A percentile compares a stretch with the other conserved stretches of the same genome.
These are phyloP conservation scores for Acacia crassicarpa DNA, from an alignment of 306 rosid genomes.

Conservation along the genomic window DNA sequence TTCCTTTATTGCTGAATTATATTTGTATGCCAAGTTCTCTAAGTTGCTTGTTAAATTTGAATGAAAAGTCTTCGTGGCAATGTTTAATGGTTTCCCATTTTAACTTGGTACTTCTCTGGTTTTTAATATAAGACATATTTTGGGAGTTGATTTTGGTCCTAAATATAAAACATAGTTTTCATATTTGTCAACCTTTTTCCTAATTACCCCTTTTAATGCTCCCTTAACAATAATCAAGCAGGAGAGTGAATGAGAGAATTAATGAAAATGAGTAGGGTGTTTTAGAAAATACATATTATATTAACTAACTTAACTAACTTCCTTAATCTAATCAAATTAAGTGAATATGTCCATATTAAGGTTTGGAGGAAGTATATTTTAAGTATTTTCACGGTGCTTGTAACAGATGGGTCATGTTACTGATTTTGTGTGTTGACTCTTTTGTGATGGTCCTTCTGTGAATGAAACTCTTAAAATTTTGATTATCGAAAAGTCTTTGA, in stretches of 20 bases:
- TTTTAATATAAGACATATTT: no score
- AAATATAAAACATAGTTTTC: no score
- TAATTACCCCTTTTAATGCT: no score
- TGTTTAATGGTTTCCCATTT: not conserved
- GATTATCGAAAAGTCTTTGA: not conserved
- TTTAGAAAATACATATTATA: no score
- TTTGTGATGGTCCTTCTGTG: not conserved
- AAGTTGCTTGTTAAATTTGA: not conserved
- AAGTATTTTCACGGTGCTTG: not conserved
- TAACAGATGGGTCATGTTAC: not conserved
- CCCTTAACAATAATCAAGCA: no score
- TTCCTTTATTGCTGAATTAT: constrained; percentile 21
- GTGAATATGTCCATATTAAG: no score
- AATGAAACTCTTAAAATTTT: not conserved
- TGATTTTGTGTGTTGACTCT: constrained; percentile 18
- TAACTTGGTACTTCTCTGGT: not conserved
- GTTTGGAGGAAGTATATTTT: not conserved
- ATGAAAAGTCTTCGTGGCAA: not conserved
- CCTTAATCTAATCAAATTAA: no score
- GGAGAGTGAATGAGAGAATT: no score
- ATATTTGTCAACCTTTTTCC: no score
- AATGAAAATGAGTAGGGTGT: no score
- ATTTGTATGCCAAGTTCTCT: not conserved
- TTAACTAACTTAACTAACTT: no score
- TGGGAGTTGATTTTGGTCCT: no score